Base-by-base conservation (phyloP, 2,329 filamentous ascomycete genomes). In the Thielaviopsis populi region DNA sequence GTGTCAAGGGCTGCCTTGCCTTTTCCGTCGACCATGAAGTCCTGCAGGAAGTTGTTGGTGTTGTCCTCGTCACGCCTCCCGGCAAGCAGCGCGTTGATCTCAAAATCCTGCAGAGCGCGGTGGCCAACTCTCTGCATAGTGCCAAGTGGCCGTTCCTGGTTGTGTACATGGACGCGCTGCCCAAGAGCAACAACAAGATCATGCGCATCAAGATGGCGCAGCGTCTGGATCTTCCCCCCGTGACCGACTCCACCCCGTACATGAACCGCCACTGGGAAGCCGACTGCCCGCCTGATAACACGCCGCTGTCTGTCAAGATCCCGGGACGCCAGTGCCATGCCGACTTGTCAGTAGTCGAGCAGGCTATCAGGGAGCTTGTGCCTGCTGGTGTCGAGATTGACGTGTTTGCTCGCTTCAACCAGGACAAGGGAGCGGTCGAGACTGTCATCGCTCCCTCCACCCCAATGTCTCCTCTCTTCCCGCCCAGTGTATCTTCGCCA, bases 171-270 rank as follows among this genome's bases (percentile, higher is more conserved):
- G 74, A 81, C 37, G 76, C 76, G 48, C 71, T 81, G 0, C 79
- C 81, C 0, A 81, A 78, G 65, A 78, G 74, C 42, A 82, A 83
- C 70, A 81, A 81, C 73, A 83, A 83, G 68, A 73, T 82, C n/a
- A 71, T 82, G 24, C 76, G 81, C 1, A 80, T 82, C 68, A 77
- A 75, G 67, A 71, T 83, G 3, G 76, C 74, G 0, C 74, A 82
- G 63, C 74, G 80, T 2, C 70, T 83, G 3, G 69, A 71, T 1
- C 68, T 83, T 17, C 72, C 75, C 0, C 71, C 74, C 1, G 67
- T 81, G 10, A 76, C 75, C 0, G 78, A 82, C 33, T 70, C 73
- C 4, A 78, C 74, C 3, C 72, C 74, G 1, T 74, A 77, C 61
- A 69, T 75, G 0, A 69, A 73, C 3, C 73, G 77, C n/a, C 79